These are phyloP conservation scores for Picochlorum sp. DNA, from an alignment of 139 green algal genomes.

Conservation along the genomic window DNA sequence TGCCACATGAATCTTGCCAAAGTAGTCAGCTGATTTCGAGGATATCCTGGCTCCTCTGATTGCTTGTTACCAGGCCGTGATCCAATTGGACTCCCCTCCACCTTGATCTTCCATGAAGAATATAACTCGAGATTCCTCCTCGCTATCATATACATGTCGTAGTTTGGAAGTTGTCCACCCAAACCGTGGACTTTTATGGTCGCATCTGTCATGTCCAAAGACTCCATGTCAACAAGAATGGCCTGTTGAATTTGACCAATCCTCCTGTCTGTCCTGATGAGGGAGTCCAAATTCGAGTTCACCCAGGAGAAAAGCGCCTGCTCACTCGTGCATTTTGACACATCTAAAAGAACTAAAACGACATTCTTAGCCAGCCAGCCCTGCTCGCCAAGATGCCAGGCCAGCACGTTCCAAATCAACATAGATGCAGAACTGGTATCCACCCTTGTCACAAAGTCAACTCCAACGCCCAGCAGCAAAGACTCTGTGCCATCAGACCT, in stretches of 20 bases:
- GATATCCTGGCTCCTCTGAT: neutral
- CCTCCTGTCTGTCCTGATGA: neutral
- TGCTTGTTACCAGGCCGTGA: neutral
- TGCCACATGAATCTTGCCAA: conserved; percentile 1
- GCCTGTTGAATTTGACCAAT: conserved; percentile 41
- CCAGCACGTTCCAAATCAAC: neutral
- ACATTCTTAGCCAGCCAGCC: conserved; percentile 25
- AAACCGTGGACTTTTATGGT: conserved; percentile 42
- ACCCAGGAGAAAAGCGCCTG: too few species aligned
- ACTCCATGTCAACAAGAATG: conserved; percentile 44
- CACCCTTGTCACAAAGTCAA: neutral
- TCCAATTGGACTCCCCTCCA: too few species aligned
- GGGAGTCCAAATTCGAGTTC: neutral
- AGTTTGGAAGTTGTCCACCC: conserved; percentile 61
- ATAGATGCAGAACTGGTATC: neutral
- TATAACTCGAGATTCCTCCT: conserved; percentile 31
- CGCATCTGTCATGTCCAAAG: neutral
- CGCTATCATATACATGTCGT: conserved; percentile 43
- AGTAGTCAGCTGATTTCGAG: neutral
- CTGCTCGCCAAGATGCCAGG: neutral
- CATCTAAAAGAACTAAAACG: conserved; percentile 10
- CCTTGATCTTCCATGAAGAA: neutral
- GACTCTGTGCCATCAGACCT: conserved; percentile 7
- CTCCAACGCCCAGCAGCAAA: conserved; percentile 4
- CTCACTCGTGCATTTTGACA: neutral